These are phyloP conservation scores for Sarocladium kiliense DNA, from an alignment of 2,329 filamentous ascomycete genomes.

Conservation along the genomic window DNA sequence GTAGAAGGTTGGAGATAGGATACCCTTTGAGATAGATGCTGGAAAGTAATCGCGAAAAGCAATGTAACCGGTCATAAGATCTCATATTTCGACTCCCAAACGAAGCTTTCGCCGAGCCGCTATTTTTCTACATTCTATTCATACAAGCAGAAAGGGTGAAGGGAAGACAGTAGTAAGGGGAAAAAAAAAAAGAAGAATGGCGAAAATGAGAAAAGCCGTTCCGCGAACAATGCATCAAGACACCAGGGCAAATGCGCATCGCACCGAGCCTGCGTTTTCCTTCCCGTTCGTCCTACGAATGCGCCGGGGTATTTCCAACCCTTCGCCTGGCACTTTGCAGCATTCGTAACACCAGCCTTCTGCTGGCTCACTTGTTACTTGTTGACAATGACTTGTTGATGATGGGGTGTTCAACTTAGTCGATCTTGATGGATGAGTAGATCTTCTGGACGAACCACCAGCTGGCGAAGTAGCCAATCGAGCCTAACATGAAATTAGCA, in stretches of 20 bases:
- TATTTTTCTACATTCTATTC: constrained; percentile 8
- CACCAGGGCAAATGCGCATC: constrained; percentile 3
- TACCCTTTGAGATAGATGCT: constrained; percentile 9
- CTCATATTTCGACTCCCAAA: constrained; percentile 3
- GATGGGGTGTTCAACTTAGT: constrained; percentile 55
- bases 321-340: too few species aligned
- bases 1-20: background rate
- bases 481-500: constrained; percentile 51
- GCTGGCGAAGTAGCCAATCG: constrained; percentile 92
- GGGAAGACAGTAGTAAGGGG: too few species aligned
- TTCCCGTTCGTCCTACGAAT: too few species aligned
- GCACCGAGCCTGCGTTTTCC: constrained; percentile 3
- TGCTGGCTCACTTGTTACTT: too few species aligned
- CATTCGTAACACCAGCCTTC: too few species aligned
- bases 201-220: background rate
- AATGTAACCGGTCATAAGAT: constrained; percentile 4
- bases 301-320: too few species aligned
- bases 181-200: background rate
- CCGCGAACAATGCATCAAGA: background rate
- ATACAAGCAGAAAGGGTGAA: constrained; percentile 2
- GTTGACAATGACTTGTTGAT: too few species aligned
- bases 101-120: background rate
- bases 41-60: background rate
- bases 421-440: constrained; percentile 97
- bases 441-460: constrained; percentile 94